Conservation (phyloP, 352 stramenopile genomes). For the Phytophthora sansomeana region DNA sequence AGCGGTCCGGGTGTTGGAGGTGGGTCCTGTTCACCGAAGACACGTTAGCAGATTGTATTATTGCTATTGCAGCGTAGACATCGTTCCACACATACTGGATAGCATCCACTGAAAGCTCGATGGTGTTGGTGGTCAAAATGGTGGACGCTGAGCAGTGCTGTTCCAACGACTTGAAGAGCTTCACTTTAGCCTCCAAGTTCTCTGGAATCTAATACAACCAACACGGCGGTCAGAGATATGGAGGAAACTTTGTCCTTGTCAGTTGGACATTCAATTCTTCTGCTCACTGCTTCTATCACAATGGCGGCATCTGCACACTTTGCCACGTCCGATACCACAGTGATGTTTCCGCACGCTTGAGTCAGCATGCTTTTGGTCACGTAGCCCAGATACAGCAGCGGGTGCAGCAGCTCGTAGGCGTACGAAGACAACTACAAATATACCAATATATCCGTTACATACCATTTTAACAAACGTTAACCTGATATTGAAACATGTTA, state of each 20-base stretch:
- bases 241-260: not conserved
- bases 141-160: constrained; percentile 59
- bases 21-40: constrained; percentile 33
- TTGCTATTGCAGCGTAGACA: too few species aligned
- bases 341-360: constrained; percentile 59
- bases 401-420: constrained; percentile 71
- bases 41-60: not conserved
- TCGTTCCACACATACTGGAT: constrained; percentile 56
- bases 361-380: constrained; percentile 82
- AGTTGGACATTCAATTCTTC: constrained; percentile 4
- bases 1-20: constrained; percentile 51
- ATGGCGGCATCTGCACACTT: constrained; percentile 56
- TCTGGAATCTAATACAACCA: constrained; percentile 56
- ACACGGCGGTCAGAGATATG: not conserved
- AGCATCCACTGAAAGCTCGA: constrained; percentile 59
- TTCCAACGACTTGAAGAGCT: constrained; percentile 73
- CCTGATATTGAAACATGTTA: not conserved
- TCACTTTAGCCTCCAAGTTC: constrained; percentile 61
- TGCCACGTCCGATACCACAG: constrained; percentile 50
- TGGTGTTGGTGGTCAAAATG: constrained; percentile 69
- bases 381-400: constrained; percentile 77
- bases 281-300: constrained; percentile 71
- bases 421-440: constrained; percentile 63
- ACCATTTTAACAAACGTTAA: not conserved
- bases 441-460: not conserved